Conservation (phyloP, 129 eudicot species). For the Deinandra increscens region DNA sequence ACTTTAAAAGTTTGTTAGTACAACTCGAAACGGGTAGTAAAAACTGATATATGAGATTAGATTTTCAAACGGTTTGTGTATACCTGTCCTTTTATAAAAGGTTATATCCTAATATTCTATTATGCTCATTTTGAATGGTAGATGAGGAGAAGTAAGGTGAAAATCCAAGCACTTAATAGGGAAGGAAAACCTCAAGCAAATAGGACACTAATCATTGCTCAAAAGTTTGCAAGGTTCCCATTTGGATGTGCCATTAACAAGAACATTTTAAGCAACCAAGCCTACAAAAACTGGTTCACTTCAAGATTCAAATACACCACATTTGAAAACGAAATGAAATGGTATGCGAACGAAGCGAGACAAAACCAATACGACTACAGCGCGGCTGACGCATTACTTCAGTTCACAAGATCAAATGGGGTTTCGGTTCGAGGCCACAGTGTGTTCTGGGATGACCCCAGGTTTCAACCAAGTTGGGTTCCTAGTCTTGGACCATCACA, state of each 20-base stretch:
- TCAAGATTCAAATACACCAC: slow-evolving; percentile 55
- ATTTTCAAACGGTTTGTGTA: no score
- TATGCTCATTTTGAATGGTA: slow-evolving; percentile 7
- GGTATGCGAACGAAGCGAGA: slow-evolving; percentile 42
- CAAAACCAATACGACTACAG: slow-evolving; percentile 42
- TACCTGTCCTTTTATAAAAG: no score
- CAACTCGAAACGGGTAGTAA: no score
- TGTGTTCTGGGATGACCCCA: slow-evolving; percentile 65
- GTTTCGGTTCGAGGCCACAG: slow-evolving; percentile 67
- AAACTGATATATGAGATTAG: no score
- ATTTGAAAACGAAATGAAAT: slow-evolving; percentile 65
- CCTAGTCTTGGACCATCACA: slow-evolving; percentile 22
- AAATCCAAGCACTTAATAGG: slow-evolving; percentile 44
- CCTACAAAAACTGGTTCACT: slow-evolving; percentile 60
- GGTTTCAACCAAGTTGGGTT: slow-evolving; percentile 51
- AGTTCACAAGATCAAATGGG: slow-evolving; percentile 36
- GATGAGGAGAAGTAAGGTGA: slow-evolving; percentile 48
- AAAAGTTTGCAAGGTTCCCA: slow-evolving; percentile 38
- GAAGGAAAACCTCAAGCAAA: slow-evolving; percentile 41
- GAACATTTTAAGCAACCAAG: slow-evolving; percentile 43
- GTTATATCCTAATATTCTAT: background rate
- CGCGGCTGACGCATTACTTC: slow-evolving; percentile 40
- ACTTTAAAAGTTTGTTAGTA: no score
- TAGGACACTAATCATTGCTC: slow-evolving; percentile 35
- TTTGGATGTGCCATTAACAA: slow-evolving; percentile 57